phyloP scores from a whole-genome alignment of 2,329 filamentous ascomycete species.

The Aspergillus amoenus region DNA sequence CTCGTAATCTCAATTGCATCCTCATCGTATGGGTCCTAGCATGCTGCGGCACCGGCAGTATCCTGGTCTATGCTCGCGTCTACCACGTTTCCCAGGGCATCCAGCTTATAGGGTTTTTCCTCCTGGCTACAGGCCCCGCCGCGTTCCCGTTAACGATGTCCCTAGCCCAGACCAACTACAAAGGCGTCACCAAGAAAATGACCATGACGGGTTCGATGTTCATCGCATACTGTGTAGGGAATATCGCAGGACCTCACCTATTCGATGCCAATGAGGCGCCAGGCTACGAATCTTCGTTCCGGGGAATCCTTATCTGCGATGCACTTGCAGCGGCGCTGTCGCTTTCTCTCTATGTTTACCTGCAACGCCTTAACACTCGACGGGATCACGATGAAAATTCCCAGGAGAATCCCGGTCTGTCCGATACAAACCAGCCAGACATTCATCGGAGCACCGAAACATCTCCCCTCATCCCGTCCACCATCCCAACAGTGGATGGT shows the following conservation, averaged over 20 bases:
- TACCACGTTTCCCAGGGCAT: slow-evolving; percentile 36
- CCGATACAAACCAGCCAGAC: slow-evolving; percentile 39
- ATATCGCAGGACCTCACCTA: slow-evolving; percentile 58
- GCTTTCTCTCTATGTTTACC: slow-evolving; percentile 48
- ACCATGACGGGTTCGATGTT: slow-evolving; percentile 59
- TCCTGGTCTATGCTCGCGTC: slow-evolving; percentile 52
- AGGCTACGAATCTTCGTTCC: slow-evolving; percentile 55
- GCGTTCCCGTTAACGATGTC: slow-evolving; percentile 57
- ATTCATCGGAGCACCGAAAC: slow-evolving; percentile 23
- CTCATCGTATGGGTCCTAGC: slow-evolving; percentile 52
- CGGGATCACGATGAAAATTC: slow-evolving; percentile 42
- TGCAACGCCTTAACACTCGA: slow-evolving; percentile 47
- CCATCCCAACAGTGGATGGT: slow-evolving; percentile 46
- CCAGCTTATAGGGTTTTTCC: slow-evolving; percentile 59
- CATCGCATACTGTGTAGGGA: slow-evolving; percentile 56
- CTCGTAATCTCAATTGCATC: slow-evolving; percentile 10
- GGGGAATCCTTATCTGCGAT: slow-evolving; percentile 58
- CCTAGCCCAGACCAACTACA: slow-evolving; percentile 56
- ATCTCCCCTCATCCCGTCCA: slow-evolving; percentile 27
- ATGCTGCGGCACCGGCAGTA: slow-evolving; percentile 54
- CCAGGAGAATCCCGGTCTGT: slow-evolving; percentile 20
- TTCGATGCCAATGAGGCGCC: slow-evolving; percentile 54
- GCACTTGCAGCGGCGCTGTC: slow-evolving; percentile 49
- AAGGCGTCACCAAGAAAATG: slow-evolving; percentile 61
- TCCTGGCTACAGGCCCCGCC: slow-evolving; percentile 54